Evolutionary conservation across 768 basidiomycete species (phyloP).

Genomic region (Psilocybe tampanensis): DNA sequence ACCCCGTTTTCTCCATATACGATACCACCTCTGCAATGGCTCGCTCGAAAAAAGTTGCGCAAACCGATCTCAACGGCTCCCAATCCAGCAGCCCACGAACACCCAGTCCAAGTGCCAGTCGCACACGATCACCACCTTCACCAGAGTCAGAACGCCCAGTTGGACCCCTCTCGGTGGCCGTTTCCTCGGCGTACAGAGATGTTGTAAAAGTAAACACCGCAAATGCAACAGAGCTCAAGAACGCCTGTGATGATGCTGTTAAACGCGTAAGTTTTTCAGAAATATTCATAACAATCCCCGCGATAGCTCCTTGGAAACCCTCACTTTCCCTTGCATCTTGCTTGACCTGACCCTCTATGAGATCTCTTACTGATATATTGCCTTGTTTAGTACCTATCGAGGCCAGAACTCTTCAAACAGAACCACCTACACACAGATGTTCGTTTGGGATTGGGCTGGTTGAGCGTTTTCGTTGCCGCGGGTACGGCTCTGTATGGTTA

Average conservation of each 20-base stretch:
- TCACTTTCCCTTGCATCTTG: background rate
- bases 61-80: constrained; percentile 7
- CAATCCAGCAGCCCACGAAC: constrained; percentile 11
- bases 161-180: constrained; percentile 53
- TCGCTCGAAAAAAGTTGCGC: constrained; percentile 17
- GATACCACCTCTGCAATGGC: constrained; percentile 12
- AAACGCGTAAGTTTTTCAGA: constrained; percentile 63
- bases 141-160: constrained; percentile 47
- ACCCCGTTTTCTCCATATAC: constrained; percentile 6
- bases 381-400: constrained; percentile 69
- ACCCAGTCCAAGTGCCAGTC: constrained; percentile 16
- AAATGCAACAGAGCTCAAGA: constrained; percentile 61
- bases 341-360: background rate
- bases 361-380: background rate
- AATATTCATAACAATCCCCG: background rate
- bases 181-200: constrained; percentile 49
- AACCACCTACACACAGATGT: constrained; percentile 89
- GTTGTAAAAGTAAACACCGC: constrained; percentile 63
- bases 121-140: constrained; percentile 21
- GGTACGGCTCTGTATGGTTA: constrained; percentile 86
- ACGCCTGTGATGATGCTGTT: constrained; percentile 84
- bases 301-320: background rate
- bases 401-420: constrained; percentile 83
- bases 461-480: constrained; percentile 78
- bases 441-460: constrained; percentile 85